Conservation (phyloP, 1,139 yeast species). For the Pichia kudriavzevii region DNA sequence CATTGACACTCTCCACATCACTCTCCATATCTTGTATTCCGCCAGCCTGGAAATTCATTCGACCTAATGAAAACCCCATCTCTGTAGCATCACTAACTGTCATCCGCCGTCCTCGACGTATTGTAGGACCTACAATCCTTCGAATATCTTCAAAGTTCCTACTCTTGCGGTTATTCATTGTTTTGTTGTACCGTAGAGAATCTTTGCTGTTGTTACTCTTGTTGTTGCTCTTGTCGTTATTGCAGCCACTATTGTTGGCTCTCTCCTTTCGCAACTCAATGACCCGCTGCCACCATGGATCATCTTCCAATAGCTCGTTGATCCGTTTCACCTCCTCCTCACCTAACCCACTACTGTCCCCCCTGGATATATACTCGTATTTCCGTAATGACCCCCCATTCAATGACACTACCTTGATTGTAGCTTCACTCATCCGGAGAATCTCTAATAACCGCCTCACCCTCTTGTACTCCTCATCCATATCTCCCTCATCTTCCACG, state of each 20-base stretch:
- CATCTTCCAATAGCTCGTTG: conserved; percentile 31
- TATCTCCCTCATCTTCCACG: conserved; percentile 69
- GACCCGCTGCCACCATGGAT: conserved; percentile 45
- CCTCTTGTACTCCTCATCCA: conserved; percentile 59
- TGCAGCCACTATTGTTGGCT: conserved; percentile 14
- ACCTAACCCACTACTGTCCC: conserved; percentile 33
- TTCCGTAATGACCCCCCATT: conserved; percentile 50
- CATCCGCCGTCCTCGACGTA: too few species aligned
- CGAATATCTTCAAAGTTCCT: too few species aligned
- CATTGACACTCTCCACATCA: too few species aligned
- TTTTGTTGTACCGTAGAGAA: too few species aligned
- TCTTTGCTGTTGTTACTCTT: too few species aligned
- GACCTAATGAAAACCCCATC: too few species aligned
- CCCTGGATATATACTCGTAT: conserved; percentile 74
- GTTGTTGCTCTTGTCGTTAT: background rate
- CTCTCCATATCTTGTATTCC: too few species aligned
- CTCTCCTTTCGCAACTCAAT: conserved; percentile 30
- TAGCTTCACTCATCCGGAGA: conserved; percentile 69
- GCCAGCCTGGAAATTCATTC: too few species aligned
- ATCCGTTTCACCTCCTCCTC: conserved; percentile 31
- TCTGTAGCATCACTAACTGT: too few species aligned
- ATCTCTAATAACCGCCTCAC: conserved; percentile 58
- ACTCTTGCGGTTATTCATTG: too few species aligned
- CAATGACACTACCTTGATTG: conserved; percentile 62
- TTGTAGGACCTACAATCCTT: too few species aligned